phyloP scores from a whole-genome alignment of 2,329 filamentous ascomycete genomes.

The Diplodia corticola region DNA sequence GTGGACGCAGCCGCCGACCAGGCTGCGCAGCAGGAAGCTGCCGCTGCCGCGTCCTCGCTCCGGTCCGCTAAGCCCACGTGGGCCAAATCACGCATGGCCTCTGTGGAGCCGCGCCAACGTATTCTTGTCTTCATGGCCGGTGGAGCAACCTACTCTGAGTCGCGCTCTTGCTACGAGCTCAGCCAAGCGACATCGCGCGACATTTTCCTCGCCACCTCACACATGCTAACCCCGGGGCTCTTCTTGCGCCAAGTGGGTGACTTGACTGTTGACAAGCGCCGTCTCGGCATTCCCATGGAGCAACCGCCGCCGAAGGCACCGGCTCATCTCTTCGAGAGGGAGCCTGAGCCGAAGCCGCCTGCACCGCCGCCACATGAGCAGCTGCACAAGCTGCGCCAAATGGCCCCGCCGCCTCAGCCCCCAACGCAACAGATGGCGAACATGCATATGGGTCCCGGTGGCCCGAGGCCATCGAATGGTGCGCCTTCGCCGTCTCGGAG shows the following conservation, averaged over 20 bases:
- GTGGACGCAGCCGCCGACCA: slow-evolving; percentile 61
- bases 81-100: slow-evolving; percentile 77
- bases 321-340: slow-evolving; percentile 79
- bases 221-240: slow-evolving; percentile 85
- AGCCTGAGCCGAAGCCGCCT: slow-evolving; percentile 58
- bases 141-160: slow-evolving; percentile 90
- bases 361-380: slow-evolving; percentile 43
- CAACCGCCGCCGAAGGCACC: slow-evolving; percentile 79
- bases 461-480: slow-evolving; percentile 16
- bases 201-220: slow-evolving; percentile 83
- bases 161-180: slow-evolving; percentile 84
- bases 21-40: slow-evolving; percentile 53
- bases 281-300: slow-evolving; percentile 79
- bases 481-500: slow-evolving; percentile 12
- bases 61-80: slow-evolving; percentile 92
- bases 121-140: slow-evolving; percentile 94
- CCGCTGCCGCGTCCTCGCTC: slow-evolving; percentile 62
- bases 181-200: slow-evolving; percentile 72
- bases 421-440: slow-evolving; percentile 33
- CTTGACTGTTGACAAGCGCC: slow-evolving; percentile 71
- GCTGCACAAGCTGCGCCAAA: slow-evolving; percentile 25
- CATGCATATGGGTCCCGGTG: slow-evolving; percentile 27
- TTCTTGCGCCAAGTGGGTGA: slow-evolving; percentile 83
- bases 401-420: slow-evolving; percentile 35
- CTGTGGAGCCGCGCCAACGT: slow-evolving; percentile 80